phyloP scores from a whole-genome alignment of 2,329 filamentous ascomycete species.

The Penicillium nordicum region DNA sequence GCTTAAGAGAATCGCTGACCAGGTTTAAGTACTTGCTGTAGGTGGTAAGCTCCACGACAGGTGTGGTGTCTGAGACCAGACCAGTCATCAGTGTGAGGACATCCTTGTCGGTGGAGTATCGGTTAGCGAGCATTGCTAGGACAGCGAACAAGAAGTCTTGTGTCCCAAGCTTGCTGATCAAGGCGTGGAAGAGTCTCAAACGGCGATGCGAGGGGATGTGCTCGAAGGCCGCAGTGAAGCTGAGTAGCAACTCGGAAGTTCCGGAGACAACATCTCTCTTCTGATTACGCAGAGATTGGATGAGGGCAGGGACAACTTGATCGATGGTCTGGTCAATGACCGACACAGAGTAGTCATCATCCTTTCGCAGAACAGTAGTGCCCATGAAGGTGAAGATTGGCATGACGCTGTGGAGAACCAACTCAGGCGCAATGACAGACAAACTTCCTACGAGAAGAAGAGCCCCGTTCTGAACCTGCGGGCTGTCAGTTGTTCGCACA shows the following conservation, averaged over 20 bases:
- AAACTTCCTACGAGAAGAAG: slow-evolving; percentile 83
- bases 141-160: slow-evolving; percentile 86
- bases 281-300: slow-evolving; percentile 74
- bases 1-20: slow-evolving; percentile 68
- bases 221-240: slow-evolving; percentile 93
- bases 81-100: slow-evolving; percentile 72
- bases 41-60: slow-evolving; percentile 69
- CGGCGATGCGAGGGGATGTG: slow-evolving; percentile 88
- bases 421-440: slow-evolving; percentile 80
- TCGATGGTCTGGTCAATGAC: slow-evolving; percentile 93
- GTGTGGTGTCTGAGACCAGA: slow-evolving; percentile 68
- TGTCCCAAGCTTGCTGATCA: slow-evolving; percentile 79
- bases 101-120: slow-evolving; percentile 72
- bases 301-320: slow-evolving; percentile 86
- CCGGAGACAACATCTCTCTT: slow-evolving; percentile 76
- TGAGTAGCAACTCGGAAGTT: slow-evolving; percentile 84
- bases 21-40: slow-evolving; percentile 74
- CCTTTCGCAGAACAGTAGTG: slow-evolving; percentile 81
- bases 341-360: slow-evolving; percentile 94
- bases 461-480: slow-evolving; percentile 89
- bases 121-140: slow-evolving; percentile 83
- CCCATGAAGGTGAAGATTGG: slow-evolving; percentile 99
- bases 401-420: slow-evolving; percentile 96
- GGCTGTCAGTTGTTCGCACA: slow-evolving; percentile 84
- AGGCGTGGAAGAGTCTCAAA: slow-evolving; percentile 74